Percentiles rank a stretch among this genome's conserved stretches.
Evolutionary conservation across 192 early-diverging fungal genomes (phyloP).

Genomic region (Coemansia sp.): DNA sequence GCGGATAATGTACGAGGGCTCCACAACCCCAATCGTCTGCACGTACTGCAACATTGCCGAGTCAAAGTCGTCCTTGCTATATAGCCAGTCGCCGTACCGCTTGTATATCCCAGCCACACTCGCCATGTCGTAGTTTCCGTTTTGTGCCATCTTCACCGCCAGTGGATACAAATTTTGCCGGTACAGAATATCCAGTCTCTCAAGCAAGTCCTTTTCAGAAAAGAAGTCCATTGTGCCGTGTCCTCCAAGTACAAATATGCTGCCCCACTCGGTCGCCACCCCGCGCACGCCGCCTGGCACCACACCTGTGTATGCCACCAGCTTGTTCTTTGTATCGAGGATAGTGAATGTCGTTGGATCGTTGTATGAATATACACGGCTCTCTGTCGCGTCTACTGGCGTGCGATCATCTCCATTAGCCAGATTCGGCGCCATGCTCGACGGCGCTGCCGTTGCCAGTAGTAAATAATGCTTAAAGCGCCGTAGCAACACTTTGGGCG

Average conservation of each 20-base stretch:
- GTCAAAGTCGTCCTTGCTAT: constrained; percentile 84
- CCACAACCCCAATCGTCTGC: constrained; percentile 85
- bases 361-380: constrained; percentile 46
- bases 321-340: constrained; percentile 90
- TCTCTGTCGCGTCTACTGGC: constrained; percentile 49
- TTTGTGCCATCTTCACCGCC: constrained; percentile 82
- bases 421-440: constrained; percentile 21
- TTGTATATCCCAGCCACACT: constrained; percentile 91
- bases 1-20: constrained; percentile 95
- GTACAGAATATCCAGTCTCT: constrained; percentile 86
- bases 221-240: constrained; percentile 56
- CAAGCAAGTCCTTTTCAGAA: constrained; percentile 82
- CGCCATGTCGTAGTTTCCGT: constrained; percentile 74
- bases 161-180: constrained; percentile 86
- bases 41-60: constrained; percentile 89
- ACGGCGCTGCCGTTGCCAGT: constrained; percentile 34
- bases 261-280: constrained; percentile 85
- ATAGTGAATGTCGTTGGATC: constrained; percentile 57
- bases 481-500: constrained; percentile 39
- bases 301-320: constrained; percentile 80
- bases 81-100: constrained; percentile 93
- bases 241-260: constrained; percentile 78
- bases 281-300: constrained; percentile 69
- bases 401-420: constrained; percentile 55
- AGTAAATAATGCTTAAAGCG: constrained; percentile 37